Conservation (phyloP, 2,329 filamentous ascomycete species). For the Massarina eburnea region DNA sequence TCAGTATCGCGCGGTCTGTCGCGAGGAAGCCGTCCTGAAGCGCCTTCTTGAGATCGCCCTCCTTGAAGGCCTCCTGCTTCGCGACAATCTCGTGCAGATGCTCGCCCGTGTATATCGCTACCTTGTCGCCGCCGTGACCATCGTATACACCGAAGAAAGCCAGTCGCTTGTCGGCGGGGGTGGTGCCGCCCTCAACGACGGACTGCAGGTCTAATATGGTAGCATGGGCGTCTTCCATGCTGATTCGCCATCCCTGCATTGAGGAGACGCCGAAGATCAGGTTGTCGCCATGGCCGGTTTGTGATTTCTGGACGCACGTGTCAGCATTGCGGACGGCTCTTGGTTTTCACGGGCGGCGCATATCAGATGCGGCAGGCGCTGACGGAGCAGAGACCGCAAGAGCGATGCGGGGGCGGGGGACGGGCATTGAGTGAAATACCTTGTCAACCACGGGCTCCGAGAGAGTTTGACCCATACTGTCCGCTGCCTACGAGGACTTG, state of each 20-base stretch:
- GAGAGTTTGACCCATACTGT: constrained; percentile 92
- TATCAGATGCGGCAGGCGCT: constrained; percentile 11
- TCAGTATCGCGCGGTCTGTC: constrained; percentile 92
- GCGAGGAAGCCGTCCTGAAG: constrained; percentile 97
- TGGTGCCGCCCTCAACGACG: constrained; percentile 56
- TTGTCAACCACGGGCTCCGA: constrained; percentile 99
- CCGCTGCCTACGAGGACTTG: constrained; percentile 33
- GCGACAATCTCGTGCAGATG: constrained; percentile 92
- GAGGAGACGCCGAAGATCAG: constrained; percentile 92
- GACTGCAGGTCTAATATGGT: constrained; percentile 83
- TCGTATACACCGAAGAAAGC: constrained; percentile 99
- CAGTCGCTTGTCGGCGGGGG: constrained; percentile 70
- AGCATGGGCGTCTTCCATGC: constrained; percentile 97
- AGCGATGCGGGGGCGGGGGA: constrained; percentile 35
- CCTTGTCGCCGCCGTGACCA: constrained; percentile 95
- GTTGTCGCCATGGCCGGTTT: constrained; percentile 87
- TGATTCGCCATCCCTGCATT: constrained; percentile 99
- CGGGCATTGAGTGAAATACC: constrained; percentile 59
- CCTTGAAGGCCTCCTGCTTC: constrained; percentile 91
- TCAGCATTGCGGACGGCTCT: neutral
- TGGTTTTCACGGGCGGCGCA: neutral
- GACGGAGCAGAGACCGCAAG: constrained; percentile 16
- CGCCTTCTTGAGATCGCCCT: constrained; percentile 89
- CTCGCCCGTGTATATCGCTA: constrained; percentile 88
- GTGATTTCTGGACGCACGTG: constrained; percentile 66